phyloP scores from a whole-genome alignment of 331 rosid genomes.

The Pyrus hybrid region DNA sequence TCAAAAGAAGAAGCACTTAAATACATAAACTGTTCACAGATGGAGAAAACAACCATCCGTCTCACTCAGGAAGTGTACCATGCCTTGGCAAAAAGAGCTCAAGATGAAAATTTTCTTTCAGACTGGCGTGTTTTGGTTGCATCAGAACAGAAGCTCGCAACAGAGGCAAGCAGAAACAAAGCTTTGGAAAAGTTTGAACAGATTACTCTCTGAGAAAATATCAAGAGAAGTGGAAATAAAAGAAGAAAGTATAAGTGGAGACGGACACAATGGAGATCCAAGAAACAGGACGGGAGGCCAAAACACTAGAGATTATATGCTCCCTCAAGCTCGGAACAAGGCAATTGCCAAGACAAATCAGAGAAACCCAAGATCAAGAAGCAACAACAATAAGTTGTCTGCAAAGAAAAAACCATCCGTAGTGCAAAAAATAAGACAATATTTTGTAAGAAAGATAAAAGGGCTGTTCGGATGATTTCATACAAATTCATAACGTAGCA shows the following conservation, averaged over 20 bases:
- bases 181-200: constrained; percentile 30
- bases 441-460: constrained; percentile 14
- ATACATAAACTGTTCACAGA: constrained; percentile 23
- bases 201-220: constrained; percentile 8
- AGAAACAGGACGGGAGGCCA: not conserved
- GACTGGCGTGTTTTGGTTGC: constrained; percentile 22
- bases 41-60: constrained; percentile 10
- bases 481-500: constrained; percentile 5
- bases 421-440: constrained; percentile 8
- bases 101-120: constrained; percentile 29
- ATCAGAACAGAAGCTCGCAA: constrained; percentile 31
- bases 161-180: constrained; percentile 27
- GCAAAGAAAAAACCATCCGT: constrained; percentile 19
- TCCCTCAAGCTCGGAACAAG: constrained; percentile 9
- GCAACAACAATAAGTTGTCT: not conserved
- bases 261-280: not conserved
- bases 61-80: constrained; percentile 35
- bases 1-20: constrained; percentile 31
- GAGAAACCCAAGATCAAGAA: constrained; percentile 22
- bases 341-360: constrained; percentile 1
- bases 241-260: constrained; percentile 13
- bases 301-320: constrained; percentile 6
- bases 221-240: constrained; percentile 1
- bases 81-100: constrained; percentile 26
- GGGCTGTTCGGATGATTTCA: constrained; percentile 14